A percentile compares a stretch with the other conserved stretches of the same genome.
Evolutionary conservation across 257 asterid genomes (phyloP).

Genomic region (Solanum etuberosum): DNA sequence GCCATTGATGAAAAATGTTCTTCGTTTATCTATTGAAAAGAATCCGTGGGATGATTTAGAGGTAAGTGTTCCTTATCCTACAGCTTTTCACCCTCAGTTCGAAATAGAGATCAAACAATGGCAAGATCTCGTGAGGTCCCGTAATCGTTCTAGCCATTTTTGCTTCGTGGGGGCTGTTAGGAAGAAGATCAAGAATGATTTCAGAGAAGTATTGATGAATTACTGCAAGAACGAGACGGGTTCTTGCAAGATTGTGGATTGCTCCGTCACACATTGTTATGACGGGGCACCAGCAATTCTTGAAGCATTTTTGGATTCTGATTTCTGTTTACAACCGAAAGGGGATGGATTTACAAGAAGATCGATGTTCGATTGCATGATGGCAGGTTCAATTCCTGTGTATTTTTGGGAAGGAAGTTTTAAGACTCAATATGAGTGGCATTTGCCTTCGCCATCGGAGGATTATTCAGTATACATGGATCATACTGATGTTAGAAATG

Average conservation of each 20-base stretch:
- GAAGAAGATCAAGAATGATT: conserved; percentile 20
- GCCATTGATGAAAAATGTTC: conserved; percentile 40
- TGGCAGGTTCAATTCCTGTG: conserved; percentile 37
- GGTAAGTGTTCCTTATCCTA: conserved; percentile 28
- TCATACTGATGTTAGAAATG: conserved; percentile 14
- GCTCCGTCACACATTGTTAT: conserved; percentile 11
- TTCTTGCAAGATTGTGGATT: conserved; percentile 19
- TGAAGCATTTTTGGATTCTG: conserved; percentile 24
- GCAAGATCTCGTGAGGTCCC: conserved; percentile 11
- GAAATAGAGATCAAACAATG: conserved; percentile 8
- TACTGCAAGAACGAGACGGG: conserved; percentile 14
- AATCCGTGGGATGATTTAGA: conserved; percentile 17
- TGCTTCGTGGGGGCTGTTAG: conserved; percentile 18
- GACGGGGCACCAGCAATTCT: conserved; percentile 21
- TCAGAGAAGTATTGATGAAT: conserved; percentile 8
- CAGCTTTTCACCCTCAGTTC: conserved; percentile 26
- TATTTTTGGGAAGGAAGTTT: conserved; percentile 27
- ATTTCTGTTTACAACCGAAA: conserved; percentile 36
- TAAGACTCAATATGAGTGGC: conserved; percentile 27
- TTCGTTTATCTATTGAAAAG: conserved; percentile 34
- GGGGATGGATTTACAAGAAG: conserved; percentile 32
- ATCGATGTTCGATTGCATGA: conserved; percentile 36
- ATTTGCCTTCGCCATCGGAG: conserved; percentile 10
- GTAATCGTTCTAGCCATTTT: conserved; percentile 13
- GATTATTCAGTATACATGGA: conserved; percentile 27